Evolutionary conservation across 2,329 filamentous ascomycete species (phyloP).

Genomic region (Cytospora mali): DNA sequence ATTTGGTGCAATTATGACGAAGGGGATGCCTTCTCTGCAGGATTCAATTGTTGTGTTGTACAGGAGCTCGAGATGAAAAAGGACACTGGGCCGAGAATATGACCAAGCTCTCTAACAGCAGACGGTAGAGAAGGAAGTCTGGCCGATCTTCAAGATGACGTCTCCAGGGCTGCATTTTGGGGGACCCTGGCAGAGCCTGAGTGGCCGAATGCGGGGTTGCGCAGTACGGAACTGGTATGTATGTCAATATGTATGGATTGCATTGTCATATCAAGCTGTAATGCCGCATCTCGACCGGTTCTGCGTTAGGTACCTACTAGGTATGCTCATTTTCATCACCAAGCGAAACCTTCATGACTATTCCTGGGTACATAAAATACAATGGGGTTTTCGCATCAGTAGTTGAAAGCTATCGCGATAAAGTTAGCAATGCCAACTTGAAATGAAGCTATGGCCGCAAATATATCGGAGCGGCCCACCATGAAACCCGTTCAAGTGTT

Average conservation of each 20-base stretch:
- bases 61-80: not conserved
- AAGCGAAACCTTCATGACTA: not conserved
- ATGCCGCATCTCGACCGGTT: too few relatives aligned
- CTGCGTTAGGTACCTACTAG: too few relatives aligned
- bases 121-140: too few relatives aligned
- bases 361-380: too few relatives aligned
- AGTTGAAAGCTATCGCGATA: not conserved
- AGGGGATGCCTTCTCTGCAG: not conserved
- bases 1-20: not conserved
- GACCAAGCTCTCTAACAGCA: not conserved
- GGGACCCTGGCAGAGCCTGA: not conserved
- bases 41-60: not conserved
- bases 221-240: not conserved
- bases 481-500: constrained; percentile 5
- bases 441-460: constrained; percentile 14
- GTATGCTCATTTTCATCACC: too few relatives aligned
- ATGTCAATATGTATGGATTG: not conserved
- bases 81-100: not conserved
- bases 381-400: too few relatives aligned
- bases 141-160: constrained; percentile 12
- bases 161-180: not conserved
- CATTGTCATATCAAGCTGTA: too few relatives aligned
- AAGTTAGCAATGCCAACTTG: not conserved
- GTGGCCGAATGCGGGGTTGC: constrained; percentile 4
- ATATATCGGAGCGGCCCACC: constrained; percentile 13